A percentile compares a stretch with the other conserved stretches of the same genome.
Evolutionary conservation across 2,329 filamentous ascomycete genomes (phyloP).

Genomic region (Paraphaeosphaeria sporulosa): DNA sequence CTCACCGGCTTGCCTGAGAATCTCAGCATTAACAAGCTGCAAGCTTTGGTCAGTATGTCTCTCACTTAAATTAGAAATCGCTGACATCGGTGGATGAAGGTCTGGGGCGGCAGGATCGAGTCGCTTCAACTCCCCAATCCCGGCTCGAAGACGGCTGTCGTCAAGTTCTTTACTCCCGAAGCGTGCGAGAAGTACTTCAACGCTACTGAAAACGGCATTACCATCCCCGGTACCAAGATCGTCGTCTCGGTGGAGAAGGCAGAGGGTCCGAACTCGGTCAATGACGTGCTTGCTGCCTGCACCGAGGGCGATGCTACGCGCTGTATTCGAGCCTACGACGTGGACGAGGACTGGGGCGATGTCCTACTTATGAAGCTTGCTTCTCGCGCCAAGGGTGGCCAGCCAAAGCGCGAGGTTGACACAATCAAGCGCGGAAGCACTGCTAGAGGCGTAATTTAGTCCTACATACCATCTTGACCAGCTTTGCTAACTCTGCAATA

Average conservation of each 20-base stretch:
- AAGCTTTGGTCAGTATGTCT: constrained; percentile 31
- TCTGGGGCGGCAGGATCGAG: constrained; percentile 50
- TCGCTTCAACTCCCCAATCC: constrained; percentile 34
- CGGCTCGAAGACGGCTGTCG: constrained; percentile 32
- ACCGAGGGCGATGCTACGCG: constrained; percentile 54
- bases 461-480: neutral
- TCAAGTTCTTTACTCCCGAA: constrained; percentile 45
- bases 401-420: constrained; percentile 53
- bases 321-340: constrained; percentile 54
- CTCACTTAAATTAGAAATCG: neutral
- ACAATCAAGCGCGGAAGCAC: constrained; percentile 53
- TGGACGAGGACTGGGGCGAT: constrained; percentile 51
- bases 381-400: constrained; percentile 46
- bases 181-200: constrained; percentile 43
- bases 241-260: constrained; percentile 40
- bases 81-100: neutral
- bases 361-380: constrained; percentile 33
- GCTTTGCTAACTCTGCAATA: constrained; percentile 29
- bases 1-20: constrained; percentile 35
- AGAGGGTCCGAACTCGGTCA: constrained; percentile 41
- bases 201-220: constrained; percentile 46
- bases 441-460: constrained; percentile 50
- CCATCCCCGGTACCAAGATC: constrained; percentile 25
- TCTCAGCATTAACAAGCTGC: constrained; percentile 37
- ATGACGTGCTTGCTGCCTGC: constrained; percentile 51